Conservation (phyloP, 176 grass and related monocot genomes). For the Lolium perenne region DNA sequence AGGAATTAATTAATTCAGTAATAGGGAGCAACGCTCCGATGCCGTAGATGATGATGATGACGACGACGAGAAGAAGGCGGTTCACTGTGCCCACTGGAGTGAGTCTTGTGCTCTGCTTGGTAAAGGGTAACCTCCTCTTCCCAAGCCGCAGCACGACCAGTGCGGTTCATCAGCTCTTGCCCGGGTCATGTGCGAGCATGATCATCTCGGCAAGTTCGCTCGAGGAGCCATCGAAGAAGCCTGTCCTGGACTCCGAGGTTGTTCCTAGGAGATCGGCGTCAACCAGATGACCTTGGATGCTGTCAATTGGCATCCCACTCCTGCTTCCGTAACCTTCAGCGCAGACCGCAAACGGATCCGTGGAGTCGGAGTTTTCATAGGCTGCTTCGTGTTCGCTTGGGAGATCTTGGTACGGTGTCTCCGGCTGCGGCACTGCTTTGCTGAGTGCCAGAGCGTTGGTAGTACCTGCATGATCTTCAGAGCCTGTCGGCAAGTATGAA, state of each 20-base stretch:
- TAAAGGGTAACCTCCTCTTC: not conserved
- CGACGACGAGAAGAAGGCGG: not conserved
- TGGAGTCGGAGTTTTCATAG: slow-evolving; percentile 35
- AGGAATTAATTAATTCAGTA: not conserved
- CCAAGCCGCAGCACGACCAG: not conserved
- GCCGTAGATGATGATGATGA: not conserved
- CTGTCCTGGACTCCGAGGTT: slow-evolving; percentile 31
- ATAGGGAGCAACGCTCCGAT: not conserved
- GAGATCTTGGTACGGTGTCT: slow-evolving; percentile 12
- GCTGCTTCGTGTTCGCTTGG: not conserved
- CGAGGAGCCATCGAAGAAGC: slow-evolving; percentile 37
- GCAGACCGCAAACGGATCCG: slow-evolving; percentile 25
- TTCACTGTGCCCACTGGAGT: not conserved
- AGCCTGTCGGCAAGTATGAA: slow-evolving; percentile 12
- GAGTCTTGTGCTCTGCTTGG: not conserved
- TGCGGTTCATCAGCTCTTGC: not conserved
- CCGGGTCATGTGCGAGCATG: slow-evolving; percentile 43
- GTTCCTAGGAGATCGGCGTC: slow-evolving; percentile 34
- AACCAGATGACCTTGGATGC: not conserved
- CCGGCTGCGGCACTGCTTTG: slow-evolving; percentile 11
- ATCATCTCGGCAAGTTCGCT: slow-evolving; percentile 9
- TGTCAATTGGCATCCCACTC: not conserved
- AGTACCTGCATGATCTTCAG: slow-evolving; percentile 22
- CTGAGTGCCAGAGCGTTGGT: not conserved
- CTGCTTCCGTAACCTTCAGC: slow-evolving; percentile 16